phyloP scores from a whole-genome alignment of 768 basidiomycete species.

The Phylloporus sp. region DNA sequence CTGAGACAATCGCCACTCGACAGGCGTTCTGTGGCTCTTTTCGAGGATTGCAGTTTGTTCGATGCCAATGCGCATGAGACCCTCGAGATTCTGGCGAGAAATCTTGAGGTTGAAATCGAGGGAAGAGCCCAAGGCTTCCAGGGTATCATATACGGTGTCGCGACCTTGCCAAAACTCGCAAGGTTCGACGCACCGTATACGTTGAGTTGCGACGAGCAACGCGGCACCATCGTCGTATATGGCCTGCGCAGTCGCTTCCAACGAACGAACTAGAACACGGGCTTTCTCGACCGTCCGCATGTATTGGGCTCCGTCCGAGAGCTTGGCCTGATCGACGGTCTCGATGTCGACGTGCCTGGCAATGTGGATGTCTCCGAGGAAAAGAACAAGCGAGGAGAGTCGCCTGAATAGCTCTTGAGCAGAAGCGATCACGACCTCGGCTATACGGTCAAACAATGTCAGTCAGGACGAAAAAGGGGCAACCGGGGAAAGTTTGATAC shows the following conservation, averaged over 20 bases:
- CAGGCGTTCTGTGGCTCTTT: constrained; percentile 35
- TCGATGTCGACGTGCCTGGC: constrained; percentile 51
- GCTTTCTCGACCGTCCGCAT: constrained; percentile 42
- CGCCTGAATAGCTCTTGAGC: constrained; percentile 34
- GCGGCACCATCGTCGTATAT: constrained; percentile 45
- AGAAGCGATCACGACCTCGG: constrained; percentile 19
- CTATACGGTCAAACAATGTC: constrained; percentile 8
- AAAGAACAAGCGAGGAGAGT: constrained; percentile 38
- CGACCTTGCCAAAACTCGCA: constrained; percentile 22
- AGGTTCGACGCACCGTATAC: constrained; percentile 23
- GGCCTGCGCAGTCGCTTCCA: constrained; percentile 46
- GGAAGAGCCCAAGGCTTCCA: constrained; percentile 27
- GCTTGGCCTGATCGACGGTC: constrained; percentile 30
- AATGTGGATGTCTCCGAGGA: constrained; percentile 46
- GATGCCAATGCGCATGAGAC: constrained; percentile 33
- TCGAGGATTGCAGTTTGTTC: constrained; percentile 39
- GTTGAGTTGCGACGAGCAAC: constrained; percentile 39
- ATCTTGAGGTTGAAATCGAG: constrained; percentile 34
- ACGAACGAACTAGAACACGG: constrained; percentile 40
- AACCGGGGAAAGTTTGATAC: constrained; percentile 9
- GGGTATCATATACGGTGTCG: constrained; percentile 23
- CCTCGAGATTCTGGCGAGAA: constrained; percentile 36
- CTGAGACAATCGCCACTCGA: constrained; percentile 45
- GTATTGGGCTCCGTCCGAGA: constrained; percentile 35
- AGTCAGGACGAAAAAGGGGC: not conserved